Conservation (phyloP, 1,284 basidiomycete species). For the Macrocybe sp. region DNA sequence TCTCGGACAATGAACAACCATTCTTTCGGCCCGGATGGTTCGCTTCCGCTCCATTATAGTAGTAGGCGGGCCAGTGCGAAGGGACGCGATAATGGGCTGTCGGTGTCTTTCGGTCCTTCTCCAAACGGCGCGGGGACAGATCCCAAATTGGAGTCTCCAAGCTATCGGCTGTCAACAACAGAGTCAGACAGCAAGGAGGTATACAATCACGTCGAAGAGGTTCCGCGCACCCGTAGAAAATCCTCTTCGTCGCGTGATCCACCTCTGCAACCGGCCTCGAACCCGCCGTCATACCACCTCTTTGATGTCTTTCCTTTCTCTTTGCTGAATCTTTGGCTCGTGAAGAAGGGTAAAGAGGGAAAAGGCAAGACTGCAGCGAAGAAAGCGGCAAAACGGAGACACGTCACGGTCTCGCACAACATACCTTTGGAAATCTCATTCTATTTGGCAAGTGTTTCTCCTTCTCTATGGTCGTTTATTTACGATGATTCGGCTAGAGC, state of each 20-base stretch:
- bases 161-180: no score
- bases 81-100: no score
- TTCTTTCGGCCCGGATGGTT: no score
- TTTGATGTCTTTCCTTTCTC: slow-evolving; percentile 70
- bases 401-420: slow-evolving; percentile 52
- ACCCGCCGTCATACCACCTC: slow-evolving; percentile 58
- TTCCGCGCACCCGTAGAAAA: no score
- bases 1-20: slow-evolving; percentile 7
- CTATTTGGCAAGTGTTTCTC: slow-evolving; percentile 51
- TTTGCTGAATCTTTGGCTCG: slow-evolving; percentile 44
- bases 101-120: no score
- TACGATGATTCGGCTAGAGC: slow-evolving; percentile 34
- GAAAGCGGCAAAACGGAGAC: slow-evolving; percentile 43
- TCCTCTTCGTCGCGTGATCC: slow-evolving; percentile 13
- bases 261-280: slow-evolving; percentile 45
- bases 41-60: no score
- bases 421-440: slow-evolving; percentile 70
- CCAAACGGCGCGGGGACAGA: no score
- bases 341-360: slow-evolving; percentile 41
- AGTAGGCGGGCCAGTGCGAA: no score
- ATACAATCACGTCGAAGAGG: no score
- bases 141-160: no score
- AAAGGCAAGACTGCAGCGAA: slow-evolving; percentile 56
- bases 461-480: not conserved
- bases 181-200: no score